Conservation (phyloP, 306 rosid species). For the Oxytropis ochrocephala region DNA sequence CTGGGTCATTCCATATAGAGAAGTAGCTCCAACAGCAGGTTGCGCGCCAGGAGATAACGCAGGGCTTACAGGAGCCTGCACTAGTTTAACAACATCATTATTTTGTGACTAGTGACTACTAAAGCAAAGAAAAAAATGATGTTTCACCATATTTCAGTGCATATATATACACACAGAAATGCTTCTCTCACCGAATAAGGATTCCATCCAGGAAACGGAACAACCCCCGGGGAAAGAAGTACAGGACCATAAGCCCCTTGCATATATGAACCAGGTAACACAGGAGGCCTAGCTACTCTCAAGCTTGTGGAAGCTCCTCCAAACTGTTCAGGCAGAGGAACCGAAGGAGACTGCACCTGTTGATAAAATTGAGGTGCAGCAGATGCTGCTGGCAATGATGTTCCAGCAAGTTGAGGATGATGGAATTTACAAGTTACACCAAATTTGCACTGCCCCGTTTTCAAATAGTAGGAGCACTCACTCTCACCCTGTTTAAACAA, state of each 20-base stretch:
- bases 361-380: conserved; percentile 94
- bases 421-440: conserved; percentile 92
- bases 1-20: conserved; percentile 74
- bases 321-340: conserved; percentile 65
- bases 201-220: conserved; percentile 73
- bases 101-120: neutral
- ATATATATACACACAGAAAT: neutral
- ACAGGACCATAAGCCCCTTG: conserved; percentile 85
- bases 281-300: conserved; percentile 83
- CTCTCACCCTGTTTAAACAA: conserved; percentile 63
- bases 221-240: conserved; percentile 72
- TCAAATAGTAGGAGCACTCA: conserved; percentile 98
- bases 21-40: conserved; percentile 63
- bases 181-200: conserved; percentile 65
- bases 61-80: conserved; percentile 83
- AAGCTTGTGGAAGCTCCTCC: conserved; percentile 60
- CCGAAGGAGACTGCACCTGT: conserved; percentile 82
- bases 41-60: conserved; percentile 75
- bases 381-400: conserved; percentile 59
- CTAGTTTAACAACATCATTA: conserved; percentile 21
- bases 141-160: neutral
- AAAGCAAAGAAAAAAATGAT: neutral
- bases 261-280: conserved; percentile 69
- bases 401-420: conserved; percentile 77
- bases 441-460: conserved; percentile 97